A percentile compares a stretch with the other conserved stretches of the same genome.
phyloP scores from a whole-genome alignment of 164 flowering plant species.

The Vitis amurensis region DNA sequence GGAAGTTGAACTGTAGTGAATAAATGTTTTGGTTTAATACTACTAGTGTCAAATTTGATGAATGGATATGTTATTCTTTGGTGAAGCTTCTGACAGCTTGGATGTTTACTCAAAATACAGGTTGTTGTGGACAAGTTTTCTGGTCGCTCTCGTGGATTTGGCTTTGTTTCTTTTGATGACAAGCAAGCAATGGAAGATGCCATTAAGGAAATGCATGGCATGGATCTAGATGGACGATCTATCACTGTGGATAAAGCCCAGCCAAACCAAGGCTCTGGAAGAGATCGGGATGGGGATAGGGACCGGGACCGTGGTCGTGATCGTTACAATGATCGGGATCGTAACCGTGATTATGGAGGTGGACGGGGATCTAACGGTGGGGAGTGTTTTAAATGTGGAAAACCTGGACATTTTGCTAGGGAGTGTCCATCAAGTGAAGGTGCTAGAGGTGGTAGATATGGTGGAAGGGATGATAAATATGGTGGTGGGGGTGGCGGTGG shows the following conservation, averaged over 20 bases:
- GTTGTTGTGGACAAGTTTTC: slow-evolving; percentile 88
- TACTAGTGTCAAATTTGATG: background rate
- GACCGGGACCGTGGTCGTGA: slow-evolving; percentile 56
- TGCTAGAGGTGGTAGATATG: slow-evolving; percentile 61
- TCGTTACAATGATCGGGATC: slow-evolving; percentile 45
- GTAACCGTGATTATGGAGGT: slow-evolving; percentile 44
- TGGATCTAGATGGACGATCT: slow-evolving; percentile 87
- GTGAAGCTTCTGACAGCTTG: background rate
- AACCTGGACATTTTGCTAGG: slow-evolving; percentile 89
- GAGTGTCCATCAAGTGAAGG: slow-evolving; percentile 71
- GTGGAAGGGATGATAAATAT: slow-evolving; percentile 63
- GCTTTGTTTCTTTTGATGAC: slow-evolving; percentile 97
- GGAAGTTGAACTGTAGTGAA: background rate
- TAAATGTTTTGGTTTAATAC: background rate
- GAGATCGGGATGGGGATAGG: slow-evolving; percentile 58
- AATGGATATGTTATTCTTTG: background rate
- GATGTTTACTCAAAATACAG: slow-evolving; percentile 27
- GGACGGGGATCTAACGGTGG: slow-evolving; percentile 66
- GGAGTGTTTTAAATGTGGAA: slow-evolving; percentile 94
- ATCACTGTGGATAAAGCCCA: slow-evolving; percentile 97
- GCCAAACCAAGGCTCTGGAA: slow-evolving; percentile 66
- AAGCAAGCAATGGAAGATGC: slow-evolving; percentile 96
- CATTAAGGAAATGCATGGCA: slow-evolving; percentile 89
- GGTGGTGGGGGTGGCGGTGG: slow-evolving; percentile 58
- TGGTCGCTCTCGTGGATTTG: slow-evolving; percentile 95